A percentile compares a stretch with the other conserved stretches of the same genome.
Conservation (phyloP, 371 early-diverging fungal species). For the Mortierella sp. region DNA sequence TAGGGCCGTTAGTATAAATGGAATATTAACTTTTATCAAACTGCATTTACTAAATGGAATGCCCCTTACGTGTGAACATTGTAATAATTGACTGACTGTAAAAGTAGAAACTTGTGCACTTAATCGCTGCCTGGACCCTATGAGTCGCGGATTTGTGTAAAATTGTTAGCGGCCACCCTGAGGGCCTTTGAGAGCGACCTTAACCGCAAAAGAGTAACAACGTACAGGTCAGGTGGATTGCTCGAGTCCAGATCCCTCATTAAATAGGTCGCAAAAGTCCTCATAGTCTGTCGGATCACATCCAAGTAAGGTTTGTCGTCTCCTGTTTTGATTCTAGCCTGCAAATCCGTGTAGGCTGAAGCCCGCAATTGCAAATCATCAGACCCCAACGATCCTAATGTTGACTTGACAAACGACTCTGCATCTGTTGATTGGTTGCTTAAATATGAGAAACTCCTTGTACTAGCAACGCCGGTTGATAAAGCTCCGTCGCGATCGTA, state of each 20-base stretch:
- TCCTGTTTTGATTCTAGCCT: conserved; percentile 17
- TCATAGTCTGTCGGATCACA: conserved; percentile 22
- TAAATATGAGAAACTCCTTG: not conserved
- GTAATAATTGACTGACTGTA: conserved; percentile 15
- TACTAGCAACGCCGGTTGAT: not conserved
- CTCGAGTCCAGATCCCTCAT: conserved; percentile 23
- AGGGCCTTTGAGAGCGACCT: not conserved
- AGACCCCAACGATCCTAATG: conserved; percentile 14
- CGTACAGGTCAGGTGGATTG: conserved; percentile 20
- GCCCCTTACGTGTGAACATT: conserved; percentile 26
- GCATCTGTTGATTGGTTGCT: not conserved
- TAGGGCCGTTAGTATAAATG: not conserved
- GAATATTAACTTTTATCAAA: not conserved
- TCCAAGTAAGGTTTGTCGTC: conserved; percentile 16
- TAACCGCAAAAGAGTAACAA: not conserved
- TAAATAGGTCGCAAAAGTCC: conserved; percentile 14
- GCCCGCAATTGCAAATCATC: conserved; percentile 17
- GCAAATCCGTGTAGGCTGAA: conserved; percentile 15
- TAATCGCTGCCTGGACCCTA: conserved; percentile 21
- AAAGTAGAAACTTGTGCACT: conserved; percentile 24
- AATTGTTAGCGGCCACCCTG: not conserved
- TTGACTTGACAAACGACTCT: conserved; percentile 15
- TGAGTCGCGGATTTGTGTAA: not conserved
- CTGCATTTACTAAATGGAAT: not conserved
- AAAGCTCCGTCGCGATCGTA: not conserved